Percentiles rank a stretch among this genome's conserved stretches.
Conservation (phyloP, 108 stramenopile genomes). For the Mediolabrus comicus region DNA sequence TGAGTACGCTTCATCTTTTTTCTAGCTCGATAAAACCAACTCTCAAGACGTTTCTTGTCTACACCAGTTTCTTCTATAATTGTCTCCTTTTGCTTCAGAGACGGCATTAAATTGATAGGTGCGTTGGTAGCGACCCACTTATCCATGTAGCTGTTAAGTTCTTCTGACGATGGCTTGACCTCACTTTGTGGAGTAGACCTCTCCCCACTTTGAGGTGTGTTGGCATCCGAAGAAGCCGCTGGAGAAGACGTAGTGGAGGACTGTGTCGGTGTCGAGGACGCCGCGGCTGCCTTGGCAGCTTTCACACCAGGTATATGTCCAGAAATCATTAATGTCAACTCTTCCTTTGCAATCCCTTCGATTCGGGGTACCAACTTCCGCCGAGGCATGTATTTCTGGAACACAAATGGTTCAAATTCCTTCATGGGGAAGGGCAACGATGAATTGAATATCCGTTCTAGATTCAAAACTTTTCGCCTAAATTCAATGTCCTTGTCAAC, state of each 20-base stretch:
- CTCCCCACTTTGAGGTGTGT: neutral
- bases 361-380: slow-evolving; percentile 38
- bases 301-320: slow-evolving; percentile 44
- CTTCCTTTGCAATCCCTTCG: slow-evolving; percentile 35
- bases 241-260: neutral
- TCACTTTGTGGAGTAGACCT: neutral
- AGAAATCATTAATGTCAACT: slow-evolving; percentile 47
- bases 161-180: neutral
- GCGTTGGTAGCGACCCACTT: neutral
- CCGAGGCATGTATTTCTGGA: slow-evolving; percentile 38
- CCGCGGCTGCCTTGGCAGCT: slow-evolving; percentile 14
- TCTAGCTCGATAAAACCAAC: slow-evolving; percentile 26
- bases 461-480: slow-evolving; percentile 36
- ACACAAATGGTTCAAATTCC: slow-evolving; percentile 14
- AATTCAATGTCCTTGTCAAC: slow-evolving; percentile 30
- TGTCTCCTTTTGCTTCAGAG: slow-evolving; percentile 4
- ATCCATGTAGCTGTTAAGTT: slow-evolving; percentile 3
- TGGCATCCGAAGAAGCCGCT: neutral
- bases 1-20: slow-evolving; percentile 10
- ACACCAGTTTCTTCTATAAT: slow-evolving; percentile 19
- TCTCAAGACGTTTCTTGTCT: slow-evolving; percentile 20
- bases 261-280: neutral
- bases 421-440: slow-evolving; percentile 35
- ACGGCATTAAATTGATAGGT: slow-evolving; percentile 1
- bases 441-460: slow-evolving; percentile 34